Evolutionary conservation across 805 yeast genomes (phyloP).

Genomic region (Candida wancherniae): DNA sequence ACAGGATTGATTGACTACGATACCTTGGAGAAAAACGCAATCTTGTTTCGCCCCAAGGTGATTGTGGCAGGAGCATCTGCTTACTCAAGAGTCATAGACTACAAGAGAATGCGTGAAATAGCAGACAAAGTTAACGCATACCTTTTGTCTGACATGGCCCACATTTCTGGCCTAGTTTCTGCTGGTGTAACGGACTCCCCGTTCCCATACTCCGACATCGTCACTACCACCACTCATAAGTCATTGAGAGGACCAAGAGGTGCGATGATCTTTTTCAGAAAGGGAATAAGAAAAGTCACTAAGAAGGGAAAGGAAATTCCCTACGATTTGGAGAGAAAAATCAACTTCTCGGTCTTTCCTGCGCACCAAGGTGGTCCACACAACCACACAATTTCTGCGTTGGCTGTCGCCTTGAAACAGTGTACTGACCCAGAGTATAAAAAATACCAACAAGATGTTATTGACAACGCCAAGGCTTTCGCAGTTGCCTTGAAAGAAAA

Average conservation of each 20-base stretch:
- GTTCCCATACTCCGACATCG: constrained; percentile 89
- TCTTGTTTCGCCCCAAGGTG: constrained; percentile 88
- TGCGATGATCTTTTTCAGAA: constrained; percentile 95
- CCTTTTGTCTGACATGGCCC: constrained; percentile 94
- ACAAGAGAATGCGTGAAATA: constrained; percentile 82
- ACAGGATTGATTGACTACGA: constrained; percentile 95
- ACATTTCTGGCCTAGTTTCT: constrained; percentile 91
- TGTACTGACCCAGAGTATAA: constrained; percentile 84
- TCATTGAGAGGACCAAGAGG: constrained; percentile 99
- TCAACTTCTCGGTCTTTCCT: constrained; percentile 97
- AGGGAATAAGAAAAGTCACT: constrained; percentile 79
- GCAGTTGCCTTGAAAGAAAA: constrained; percentile 59
- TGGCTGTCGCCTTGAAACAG: constrained; percentile 93
- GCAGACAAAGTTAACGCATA: constrained; percentile 94
- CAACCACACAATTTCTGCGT: constrained; percentile 94
- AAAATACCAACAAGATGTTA: constrained; percentile 77
- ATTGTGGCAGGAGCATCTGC: constrained; percentile 98
- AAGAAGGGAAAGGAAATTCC: constrained; percentile 81
- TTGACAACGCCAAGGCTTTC: constrained; percentile 74
- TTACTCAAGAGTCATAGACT: constrained; percentile 85
- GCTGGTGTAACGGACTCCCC: constrained; percentile 94
- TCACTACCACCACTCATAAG: constrained; percentile 96
- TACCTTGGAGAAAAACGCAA: constrained; percentile 73
- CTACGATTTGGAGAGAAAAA: constrained; percentile 85
- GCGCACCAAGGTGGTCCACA: constrained; percentile 99